A percentile compares a stretch with the other conserved stretches of the same genome.
These are phyloP conservation scores for Aeschynomene evenia DNA, from an alignment of 306 rosid genomes.

Conservation along the genomic window DNA sequence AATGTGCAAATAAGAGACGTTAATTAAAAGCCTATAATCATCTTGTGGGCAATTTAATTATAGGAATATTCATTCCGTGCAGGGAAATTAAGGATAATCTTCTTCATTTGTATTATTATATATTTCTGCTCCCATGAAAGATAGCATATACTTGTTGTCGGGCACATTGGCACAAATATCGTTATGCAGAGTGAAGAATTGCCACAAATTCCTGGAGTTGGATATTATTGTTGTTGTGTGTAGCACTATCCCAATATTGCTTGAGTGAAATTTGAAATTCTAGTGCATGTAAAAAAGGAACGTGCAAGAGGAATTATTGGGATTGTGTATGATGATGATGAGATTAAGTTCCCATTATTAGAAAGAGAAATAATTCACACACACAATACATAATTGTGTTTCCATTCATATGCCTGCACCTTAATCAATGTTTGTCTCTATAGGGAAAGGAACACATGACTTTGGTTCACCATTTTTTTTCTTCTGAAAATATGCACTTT, in stretches of 20 bases:
- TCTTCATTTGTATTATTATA: neutral
- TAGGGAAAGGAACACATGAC: too few relatives aligned
- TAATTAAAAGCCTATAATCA: neutral
- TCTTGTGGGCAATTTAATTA: neutral
- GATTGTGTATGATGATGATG: neutral
- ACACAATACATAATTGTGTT: too few relatives aligned
- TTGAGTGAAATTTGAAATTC: slow-evolving; percentile 13
- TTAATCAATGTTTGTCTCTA: too few relatives aligned
- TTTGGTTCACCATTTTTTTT: too few relatives aligned
- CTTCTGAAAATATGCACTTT: too few relatives aligned
- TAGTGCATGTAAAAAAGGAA: neutral
- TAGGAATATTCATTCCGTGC: neutral
- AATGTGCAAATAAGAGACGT: neutral
- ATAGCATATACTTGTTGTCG: slow-evolving; percentile 9
- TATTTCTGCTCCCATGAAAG: neutral
- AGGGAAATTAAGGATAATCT: too few relatives aligned
- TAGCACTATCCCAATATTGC: neutral
- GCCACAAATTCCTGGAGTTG: neutral
- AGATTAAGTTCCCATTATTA: neutral
- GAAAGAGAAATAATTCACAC: too few relatives aligned
- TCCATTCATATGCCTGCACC: too few relatives aligned
- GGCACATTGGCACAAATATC: neutral
- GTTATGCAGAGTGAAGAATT: neutral
- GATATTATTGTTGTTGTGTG: too few relatives aligned
- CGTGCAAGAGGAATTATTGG: neutral